Percentiles rank a stretch among this genome's conserved stretches.
Evolutionary conservation across 1,139 yeast genomes (phyloP).

Genomic region (Starmera stellimalicola): DNA sequence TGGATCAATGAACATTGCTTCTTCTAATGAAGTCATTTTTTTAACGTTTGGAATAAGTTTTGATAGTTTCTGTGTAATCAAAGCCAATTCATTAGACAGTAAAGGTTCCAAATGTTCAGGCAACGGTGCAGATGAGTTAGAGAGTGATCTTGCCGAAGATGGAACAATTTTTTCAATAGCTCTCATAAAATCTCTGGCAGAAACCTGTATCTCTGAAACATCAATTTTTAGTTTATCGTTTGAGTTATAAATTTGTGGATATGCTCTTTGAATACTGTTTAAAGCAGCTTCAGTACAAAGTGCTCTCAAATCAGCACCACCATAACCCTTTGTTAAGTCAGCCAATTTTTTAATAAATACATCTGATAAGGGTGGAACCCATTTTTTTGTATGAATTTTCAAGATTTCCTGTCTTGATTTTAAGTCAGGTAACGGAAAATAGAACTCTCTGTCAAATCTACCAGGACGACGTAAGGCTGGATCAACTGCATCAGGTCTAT

Average conservation of each 20-base stretch:
- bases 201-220: constrained; percentile 62
- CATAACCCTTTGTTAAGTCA: constrained; percentile 84
- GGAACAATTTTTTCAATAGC: constrained; percentile 88
- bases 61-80: constrained; percentile 41
- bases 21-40: constrained; percentile 53
- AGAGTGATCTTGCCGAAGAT: constrained; percentile 79
- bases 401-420: constrained; percentile 73
- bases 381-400: constrained; percentile 76
- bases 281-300: constrained; percentile 94
- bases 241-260: constrained; percentile 85
- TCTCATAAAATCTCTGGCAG: constrained; percentile 79
- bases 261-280: constrained; percentile 80
- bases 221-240: constrained; percentile 67
- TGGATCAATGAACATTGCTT: constrained; percentile 57
- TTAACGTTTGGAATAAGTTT: constrained; percentile 56
- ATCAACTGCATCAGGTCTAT: constrained; percentile 95
- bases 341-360: constrained; percentile 63
- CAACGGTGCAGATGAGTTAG: constrained; percentile 66
- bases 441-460: constrained; percentile 92
- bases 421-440: constrained; percentile 85
- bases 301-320: constrained; percentile 96
- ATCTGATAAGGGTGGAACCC: constrained; percentile 66
- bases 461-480: constrained; percentile 98
- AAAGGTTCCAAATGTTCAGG: constrained; percentile 67
- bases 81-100: constrained; percentile 38